Evolutionary conservation across 2,329 filamentous ascomycete species (phyloP), one percentile per base, ranked within the genome.

Genomic region (Colletotrichum gloeosporioides): DNA sequence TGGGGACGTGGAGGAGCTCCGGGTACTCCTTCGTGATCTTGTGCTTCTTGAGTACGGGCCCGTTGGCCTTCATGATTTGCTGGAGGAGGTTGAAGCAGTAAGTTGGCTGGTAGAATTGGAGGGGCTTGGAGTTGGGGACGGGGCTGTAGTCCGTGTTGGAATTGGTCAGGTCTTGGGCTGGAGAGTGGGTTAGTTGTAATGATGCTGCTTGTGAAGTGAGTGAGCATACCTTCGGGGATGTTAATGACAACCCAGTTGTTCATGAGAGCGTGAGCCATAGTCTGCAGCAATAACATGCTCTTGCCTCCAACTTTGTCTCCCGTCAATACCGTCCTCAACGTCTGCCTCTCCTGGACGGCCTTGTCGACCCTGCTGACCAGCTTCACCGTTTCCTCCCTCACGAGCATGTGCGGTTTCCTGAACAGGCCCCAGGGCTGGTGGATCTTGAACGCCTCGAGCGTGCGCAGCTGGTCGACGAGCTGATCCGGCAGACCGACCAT

Each of bases 351-450:
- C 64, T 84, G 86, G 13, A 88, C 87, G 9, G 92, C 89, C 10
- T 87, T 84, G 71, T 92, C 88, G 80, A 98, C 89, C 79, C 89
- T 88, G 80, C 87, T 88, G n/a, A 91, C 90, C 80, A 98, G 81
- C 76, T 94, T 90, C 55, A 95, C 87, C n/a, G 94, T 94, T 88
- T 98, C 95, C 74, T 91, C 89, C 80, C 96, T 91, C 77, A 98
- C 87, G 82, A 99, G 87, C 70, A 94, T 91, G 72, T 95, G 94
- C 31, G 97, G 97, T 79, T 92, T 90, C 80, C 95, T 89, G 86
- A 99, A 99, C 81, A 98, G 87, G 75, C 90, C 91, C 96, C 97
- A 99, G 78, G 91, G 93, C 89, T 99, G 97, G 29, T 92, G 95
- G 27, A 92, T 89, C 90, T 98, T 98, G 89, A 99, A 99, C 5